Conservation (phyloP, 768 basidiomycete genomes). For the Amyloporia xantha region DNA sequence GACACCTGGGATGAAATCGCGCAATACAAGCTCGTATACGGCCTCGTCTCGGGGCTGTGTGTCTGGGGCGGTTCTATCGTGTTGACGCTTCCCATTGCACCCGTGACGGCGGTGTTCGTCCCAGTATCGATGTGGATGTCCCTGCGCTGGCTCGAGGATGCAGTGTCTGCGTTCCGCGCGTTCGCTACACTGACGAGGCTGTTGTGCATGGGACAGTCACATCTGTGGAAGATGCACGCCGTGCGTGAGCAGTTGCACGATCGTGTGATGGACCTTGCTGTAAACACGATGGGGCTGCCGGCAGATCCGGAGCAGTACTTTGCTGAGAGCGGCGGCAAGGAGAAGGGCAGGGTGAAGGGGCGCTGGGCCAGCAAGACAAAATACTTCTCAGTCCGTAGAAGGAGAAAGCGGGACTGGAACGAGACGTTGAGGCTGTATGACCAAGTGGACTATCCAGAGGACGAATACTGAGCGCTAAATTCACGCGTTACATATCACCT, state of each 20-base stretch:
- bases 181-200: constrained; percentile 55
- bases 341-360: constrained; percentile 66
- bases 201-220: constrained; percentile 51
- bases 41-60: constrained; percentile 62
- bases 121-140: constrained; percentile 86
- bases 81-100: constrained; percentile 56
- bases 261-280: constrained; percentile 63
- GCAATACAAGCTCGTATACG: constrained; percentile 83
- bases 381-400: constrained; percentile 74
- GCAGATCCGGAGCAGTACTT: constrained; percentile 66
- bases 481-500: background rate
- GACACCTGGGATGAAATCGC: constrained; percentile 90
- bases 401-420: constrained; percentile 87
- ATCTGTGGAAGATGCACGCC: constrained; percentile 46
- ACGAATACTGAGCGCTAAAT: constrained; percentile 26
- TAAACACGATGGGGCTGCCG: constrained; percentile 53
- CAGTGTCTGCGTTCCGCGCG: constrained; percentile 73
- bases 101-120: constrained; percentile 50
- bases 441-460: constrained; percentile 73
- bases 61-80: constrained; percentile 55
- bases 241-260: constrained; percentile 51
- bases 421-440: constrained; percentile 79
- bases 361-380: constrained; percentile 63
- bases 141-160: constrained; percentile 84
- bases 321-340: constrained; percentile 45